These are phyloP conservation scores for Mycena kentingensis DNA, from an alignment of 768 basidiomycete genomes.

Conservation along the genomic window DNA sequence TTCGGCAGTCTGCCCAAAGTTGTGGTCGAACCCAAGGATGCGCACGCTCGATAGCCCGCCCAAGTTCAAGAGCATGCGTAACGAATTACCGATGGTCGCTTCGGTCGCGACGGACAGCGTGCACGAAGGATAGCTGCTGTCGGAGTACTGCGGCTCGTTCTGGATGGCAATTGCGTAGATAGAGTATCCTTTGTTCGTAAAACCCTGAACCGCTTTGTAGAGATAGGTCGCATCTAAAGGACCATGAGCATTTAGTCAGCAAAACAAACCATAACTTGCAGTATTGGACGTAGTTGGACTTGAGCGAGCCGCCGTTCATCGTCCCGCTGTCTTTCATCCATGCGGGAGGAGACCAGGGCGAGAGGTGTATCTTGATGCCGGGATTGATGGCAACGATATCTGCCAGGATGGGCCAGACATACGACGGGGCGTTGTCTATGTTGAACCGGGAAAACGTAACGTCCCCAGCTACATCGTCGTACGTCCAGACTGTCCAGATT, in stretches of 20 bases:
- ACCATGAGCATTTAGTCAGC: background rate
- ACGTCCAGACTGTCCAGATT: background rate
- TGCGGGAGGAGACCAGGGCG: constrained; percentile 59
- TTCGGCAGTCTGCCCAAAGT: constrained; percentile 49
- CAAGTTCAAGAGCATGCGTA: constrained; percentile 47
- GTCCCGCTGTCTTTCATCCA: constrained; percentile 55
- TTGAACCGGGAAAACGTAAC: constrained; percentile 42
- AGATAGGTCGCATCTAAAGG: constrained; percentile 51
- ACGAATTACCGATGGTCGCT: constrained; percentile 43
- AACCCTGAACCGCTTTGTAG: constrained; percentile 50
- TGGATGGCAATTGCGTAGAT: constrained; percentile 49
- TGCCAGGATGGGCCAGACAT: constrained; percentile 43
- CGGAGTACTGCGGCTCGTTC: constrained; percentile 18
- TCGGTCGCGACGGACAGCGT: constrained; percentile 40
- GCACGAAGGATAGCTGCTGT: constrained; percentile 47
- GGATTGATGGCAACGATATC: constrained; percentile 50
- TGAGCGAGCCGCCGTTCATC: constrained; percentile 48
- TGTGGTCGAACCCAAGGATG: constrained; percentile 57
- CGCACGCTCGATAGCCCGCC: constrained; percentile 45
- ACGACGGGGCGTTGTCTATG: constrained; percentile 42
- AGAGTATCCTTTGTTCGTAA: constrained; percentile 41
- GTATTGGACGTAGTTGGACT: constrained; percentile 33
- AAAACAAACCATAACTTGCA: constrained; percentile 32
- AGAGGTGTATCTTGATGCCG: constrained; percentile 31
- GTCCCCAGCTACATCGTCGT: constrained; percentile 42